Percentiles rank a stretch among this genome's conserved stretches.
Evolutionary conservation across 306 rosid species (phyloP).

Genomic region (Mimosa bimucronata): DNA sequence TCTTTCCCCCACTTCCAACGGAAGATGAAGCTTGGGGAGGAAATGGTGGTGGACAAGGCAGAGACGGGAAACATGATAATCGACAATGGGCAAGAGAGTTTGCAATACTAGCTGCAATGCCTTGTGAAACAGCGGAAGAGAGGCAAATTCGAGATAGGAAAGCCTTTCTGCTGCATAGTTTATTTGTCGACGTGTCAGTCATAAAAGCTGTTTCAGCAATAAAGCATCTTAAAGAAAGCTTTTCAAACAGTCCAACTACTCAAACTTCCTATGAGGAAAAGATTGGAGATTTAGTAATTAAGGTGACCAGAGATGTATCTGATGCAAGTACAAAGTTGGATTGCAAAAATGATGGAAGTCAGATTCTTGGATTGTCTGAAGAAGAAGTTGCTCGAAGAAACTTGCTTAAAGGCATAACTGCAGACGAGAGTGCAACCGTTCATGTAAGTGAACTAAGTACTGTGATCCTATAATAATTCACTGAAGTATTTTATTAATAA

Average conservation of each 20-base stretch:
- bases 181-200: conserved; percentile 87
- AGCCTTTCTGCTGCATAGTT: conserved; percentile 94
- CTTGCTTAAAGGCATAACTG: conserved; percentile 95
- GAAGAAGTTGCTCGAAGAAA: conserved; percentile 84
- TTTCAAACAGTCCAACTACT: conserved; percentile 40
- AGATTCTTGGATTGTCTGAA: conserved; percentile 68
- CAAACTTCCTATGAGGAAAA: conserved; percentile 62
- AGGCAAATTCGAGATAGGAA: conserved; percentile 91
- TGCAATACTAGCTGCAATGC: conserved; percentile 88
- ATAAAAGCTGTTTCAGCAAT: conserved; percentile 78
- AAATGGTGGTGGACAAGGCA: conserved; percentile 93
- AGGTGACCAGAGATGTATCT: conserved; percentile 77
- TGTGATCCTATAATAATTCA: conserved; percentile 19
- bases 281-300: conserved; percentile 72
- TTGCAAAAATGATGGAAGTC: conserved; percentile 85
- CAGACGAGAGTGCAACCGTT: conserved; percentile 98
- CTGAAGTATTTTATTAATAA: conserved; percentile 14
- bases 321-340: conserved; percentile 84
- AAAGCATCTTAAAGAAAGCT: conserved; percentile 53
- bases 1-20: conserved; percentile 73
- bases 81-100: conserved; percentile 90
- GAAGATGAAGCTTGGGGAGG: conserved; percentile 98
- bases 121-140: conserved; percentile 86
- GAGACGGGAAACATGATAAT: conserved; percentile 68
- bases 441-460: conserved; percentile 65